Percentiles rank a stretch among this genome's conserved stretches.
phyloP scores from a whole-genome alignment of 2,329 filamentous ascomycete genomes.

The Decorospora gaudefroyi region DNA sequence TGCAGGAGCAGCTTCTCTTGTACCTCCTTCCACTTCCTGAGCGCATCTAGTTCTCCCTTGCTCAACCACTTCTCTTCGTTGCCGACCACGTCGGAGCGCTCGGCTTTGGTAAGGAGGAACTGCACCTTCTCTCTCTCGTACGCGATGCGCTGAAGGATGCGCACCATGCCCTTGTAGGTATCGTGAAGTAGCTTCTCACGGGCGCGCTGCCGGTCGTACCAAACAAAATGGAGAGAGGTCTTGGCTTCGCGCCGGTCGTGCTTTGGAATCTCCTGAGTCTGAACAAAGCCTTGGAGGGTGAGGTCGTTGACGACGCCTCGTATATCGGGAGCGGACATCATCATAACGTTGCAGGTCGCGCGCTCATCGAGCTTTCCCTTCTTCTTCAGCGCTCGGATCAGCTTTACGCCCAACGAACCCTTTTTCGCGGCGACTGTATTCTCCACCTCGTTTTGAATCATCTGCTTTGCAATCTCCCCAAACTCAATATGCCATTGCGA shows the following conservation, averaged over 20 bases:
- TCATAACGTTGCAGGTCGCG: conserved; percentile 74
- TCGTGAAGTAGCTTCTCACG: conserved; percentile 73
- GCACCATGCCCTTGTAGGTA: conserved; percentile 86
- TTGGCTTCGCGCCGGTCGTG: conserved; percentile 81
- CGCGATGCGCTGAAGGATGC: conserved; percentile 77
- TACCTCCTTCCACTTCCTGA: conserved; percentile 65
- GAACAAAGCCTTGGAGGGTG: conserved; percentile 82
- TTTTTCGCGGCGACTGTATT: conserved; percentile 77
- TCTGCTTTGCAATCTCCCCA: conserved; percentile 67
- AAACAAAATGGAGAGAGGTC: conserved; percentile 89
- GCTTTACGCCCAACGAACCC: conserved; percentile 74
- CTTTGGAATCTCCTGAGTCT: conserved; percentile 91
- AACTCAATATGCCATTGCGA: conserved; percentile 87
- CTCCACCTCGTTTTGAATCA: conserved; percentile 80
- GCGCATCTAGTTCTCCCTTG: conserved; percentile 69
- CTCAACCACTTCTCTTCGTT: conserved; percentile 80
- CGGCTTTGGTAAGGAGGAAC: conserved; percentile 76
- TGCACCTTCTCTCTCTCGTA: conserved; percentile 74
- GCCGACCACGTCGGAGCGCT: conserved; percentile 83
- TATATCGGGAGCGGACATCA: conserved; percentile 84
- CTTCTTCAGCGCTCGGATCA: conserved; percentile 82
- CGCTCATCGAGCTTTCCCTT: conserved; percentile 97
- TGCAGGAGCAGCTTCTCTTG: conserved; percentile 77
- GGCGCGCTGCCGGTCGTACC: conserved; percentile 77
- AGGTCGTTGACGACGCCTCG: conserved; percentile 83